Conservation (phyloP, 2,329 filamentous ascomycete species). For the Monosporascus sp. region DNA sequence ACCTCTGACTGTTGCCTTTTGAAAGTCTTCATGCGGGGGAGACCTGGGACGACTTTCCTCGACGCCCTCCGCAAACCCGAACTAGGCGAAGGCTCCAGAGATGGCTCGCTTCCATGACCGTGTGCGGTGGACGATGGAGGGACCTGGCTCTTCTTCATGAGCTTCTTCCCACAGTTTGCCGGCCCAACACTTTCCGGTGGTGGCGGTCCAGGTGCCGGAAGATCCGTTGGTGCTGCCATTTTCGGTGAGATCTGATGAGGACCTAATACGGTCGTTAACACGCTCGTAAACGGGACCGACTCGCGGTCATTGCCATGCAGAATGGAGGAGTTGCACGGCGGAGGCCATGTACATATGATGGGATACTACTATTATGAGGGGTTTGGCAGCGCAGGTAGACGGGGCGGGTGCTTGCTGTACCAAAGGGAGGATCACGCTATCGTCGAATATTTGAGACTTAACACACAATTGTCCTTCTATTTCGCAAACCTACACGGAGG, state of each 20-base stretch:
- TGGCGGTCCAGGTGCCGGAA: slow-evolving; percentile 18
- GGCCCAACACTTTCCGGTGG: slow-evolving; percentile 18
- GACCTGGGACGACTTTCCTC: slow-evolving; percentile 66
- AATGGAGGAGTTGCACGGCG: slow-evolving; percentile 8
- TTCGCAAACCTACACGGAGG: background rate
- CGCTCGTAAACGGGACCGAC: slow-evolving; percentile 16
- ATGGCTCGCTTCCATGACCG: slow-evolving; percentile 17
- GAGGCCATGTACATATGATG: slow-evolving; percentile 13
- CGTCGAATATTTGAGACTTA: slow-evolving; percentile 15
- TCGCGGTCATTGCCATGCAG: slow-evolving; percentile 16
- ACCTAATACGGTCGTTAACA: slow-evolving; percentile 13
- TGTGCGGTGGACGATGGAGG: slow-evolving; percentile 13
- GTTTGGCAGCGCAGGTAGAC: slow-evolving; percentile 7
- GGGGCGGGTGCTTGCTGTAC: slow-evolving; percentile 5
- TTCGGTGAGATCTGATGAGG: slow-evolving; percentile 12
- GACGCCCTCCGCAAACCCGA: slow-evolving; percentile 37
- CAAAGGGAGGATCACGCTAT: slow-evolving; percentile 8
- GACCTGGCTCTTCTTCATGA: slow-evolving; percentile 20
- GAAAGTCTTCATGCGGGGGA: slow-evolving; percentile 75
- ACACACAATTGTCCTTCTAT: slow-evolving; percentile 9
- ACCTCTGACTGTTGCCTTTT: slow-evolving; percentile 78
- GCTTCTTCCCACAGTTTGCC: slow-evolving; percentile 17
- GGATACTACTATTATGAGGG: slow-evolving; percentile 12
- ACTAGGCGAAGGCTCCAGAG: slow-evolving; percentile 16
- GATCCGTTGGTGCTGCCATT: slow-evolving; percentile 23